Evolutionary conservation across 306 rosid species (phyloP), one percentile per base, ranked within the genome.

Genomic region (Ammopiptanthus mongolicus): DNA sequence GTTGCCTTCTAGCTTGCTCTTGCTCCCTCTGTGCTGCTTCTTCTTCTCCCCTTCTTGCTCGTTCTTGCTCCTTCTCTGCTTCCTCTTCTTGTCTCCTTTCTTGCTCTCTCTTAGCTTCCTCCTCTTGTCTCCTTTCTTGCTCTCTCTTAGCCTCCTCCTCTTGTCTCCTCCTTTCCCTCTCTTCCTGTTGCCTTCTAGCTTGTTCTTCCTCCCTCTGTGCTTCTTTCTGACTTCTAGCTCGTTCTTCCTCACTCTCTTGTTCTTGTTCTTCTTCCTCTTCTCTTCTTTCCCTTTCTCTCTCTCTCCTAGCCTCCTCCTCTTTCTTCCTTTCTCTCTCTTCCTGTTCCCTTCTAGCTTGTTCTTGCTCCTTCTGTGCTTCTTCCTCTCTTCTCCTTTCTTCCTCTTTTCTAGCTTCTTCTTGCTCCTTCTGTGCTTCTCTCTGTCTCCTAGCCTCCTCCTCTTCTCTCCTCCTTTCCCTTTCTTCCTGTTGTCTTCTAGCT

Each of bases 141-240:
- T 79, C 31, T 36, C 52, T 78, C 25, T 2, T 23, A 6, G 82
- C 73, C 21, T n/a, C n/a, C n/a, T n/a, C n/a, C n/a, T n/a, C n/a
- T 25, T 25, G 28, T 25, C 62, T 36, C 14, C 1, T 21, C 17
- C 53, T 74, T 25, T 18, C 12, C 14, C 67, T 47, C 42, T 33
- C 41, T 28, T 65, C 39, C 11, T 37, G 25, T 15, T 70, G 14
- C 22, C 52, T 73, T 17, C 34, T 73, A 5, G 79, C 80, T 25
- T 18, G 34, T 5, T 39, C 21, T 7, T 46, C 8, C 1, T 46
- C 72, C 8, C 39, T 6, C 1, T 46, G 1, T 62, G 21, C 42
- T 41, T 39, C 22, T 50, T 52, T 44, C 10, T 1, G 11, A 0
- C 14, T 41, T 10, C 47, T 41, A 6, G 17, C 37, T 23, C 15